Percentiles rank a stretch among this genome's conserved stretches.
These are phyloP conservation scores for Penicillium frequentans DNA, from an alignment of 2,329 filamentous ascomycete genomes.

Conservation along the genomic window DNA sequence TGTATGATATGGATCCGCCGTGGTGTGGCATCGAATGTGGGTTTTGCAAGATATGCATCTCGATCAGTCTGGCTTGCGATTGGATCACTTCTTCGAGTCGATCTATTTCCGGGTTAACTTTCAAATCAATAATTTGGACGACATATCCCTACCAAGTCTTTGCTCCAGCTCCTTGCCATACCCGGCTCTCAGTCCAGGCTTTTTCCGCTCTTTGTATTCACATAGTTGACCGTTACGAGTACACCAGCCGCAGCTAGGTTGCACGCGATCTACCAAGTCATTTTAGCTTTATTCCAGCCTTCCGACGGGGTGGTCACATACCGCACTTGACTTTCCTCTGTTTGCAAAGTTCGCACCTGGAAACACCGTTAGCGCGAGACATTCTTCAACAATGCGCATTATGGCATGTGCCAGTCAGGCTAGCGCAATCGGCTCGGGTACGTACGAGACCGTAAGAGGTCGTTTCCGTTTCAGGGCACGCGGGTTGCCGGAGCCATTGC, in stretches of 20 bases:
- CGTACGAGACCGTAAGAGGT: slow-evolving; percentile 40
- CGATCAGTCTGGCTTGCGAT: slow-evolving; percentile 66
- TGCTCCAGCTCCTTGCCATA: slow-evolving; percentile 74
- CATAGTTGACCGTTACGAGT: slow-evolving; percentile 65
- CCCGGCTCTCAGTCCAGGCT: slow-evolving; percentile 64
- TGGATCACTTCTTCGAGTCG: slow-evolving; percentile 66
- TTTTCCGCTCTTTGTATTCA: slow-evolving; percentile 70
- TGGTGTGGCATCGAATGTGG: slow-evolving; percentile 31
- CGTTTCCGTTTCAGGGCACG: slow-evolving; percentile 38
- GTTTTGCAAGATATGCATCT: slow-evolving; percentile 51
- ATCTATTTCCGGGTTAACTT: slow-evolving; percentile 43
- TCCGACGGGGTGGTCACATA: slow-evolving; percentile 22
- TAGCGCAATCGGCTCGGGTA: slow-evolving; percentile 12
- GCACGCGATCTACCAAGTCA: slow-evolving; percentile 47
- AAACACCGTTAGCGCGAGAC: slow-evolving; percentile 20
- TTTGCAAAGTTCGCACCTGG: slow-evolving; percentile 46
- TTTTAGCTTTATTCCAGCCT: slow-evolving; percentile 6
- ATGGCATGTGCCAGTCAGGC: neutral
- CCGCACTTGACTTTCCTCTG: slow-evolving; percentile 49
- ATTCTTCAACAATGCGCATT: neutral
- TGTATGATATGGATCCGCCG: slow-evolving; percentile 31
- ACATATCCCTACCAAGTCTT: slow-evolving; percentile 50
- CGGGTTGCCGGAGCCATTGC: slow-evolving; percentile 28
- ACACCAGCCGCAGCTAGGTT: slow-evolving; percentile 70
- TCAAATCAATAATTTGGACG: neutral